Conservation (phyloP, 169 alveolate species). For the Eimeria maxima region DNA sequence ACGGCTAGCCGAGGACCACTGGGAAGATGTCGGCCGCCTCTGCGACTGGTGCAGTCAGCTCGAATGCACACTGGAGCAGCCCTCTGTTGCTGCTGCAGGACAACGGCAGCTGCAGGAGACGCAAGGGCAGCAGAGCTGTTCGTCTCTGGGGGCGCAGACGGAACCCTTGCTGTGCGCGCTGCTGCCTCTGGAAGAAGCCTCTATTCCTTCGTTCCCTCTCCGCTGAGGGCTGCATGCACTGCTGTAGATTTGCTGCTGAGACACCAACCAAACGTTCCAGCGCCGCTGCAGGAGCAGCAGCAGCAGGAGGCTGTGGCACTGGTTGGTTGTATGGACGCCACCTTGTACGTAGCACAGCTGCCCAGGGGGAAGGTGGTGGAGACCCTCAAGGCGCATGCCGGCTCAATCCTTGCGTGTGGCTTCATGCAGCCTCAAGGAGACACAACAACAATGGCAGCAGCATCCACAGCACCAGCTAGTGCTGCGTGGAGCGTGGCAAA, state of each 20-base stretch:
- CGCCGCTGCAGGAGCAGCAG: not conserved
- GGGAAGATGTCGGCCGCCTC: slow-evolving; percentile 13
- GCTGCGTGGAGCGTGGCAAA: slow-evolving; percentile 44
- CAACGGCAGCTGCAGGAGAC: slow-evolving; percentile 10
- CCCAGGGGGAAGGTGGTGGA: slow-evolving; percentile 56
- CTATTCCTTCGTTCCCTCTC: slow-evolving; percentile 31
- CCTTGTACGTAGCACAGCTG: slow-evolving; percentile 46
- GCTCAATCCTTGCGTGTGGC: slow-evolving; percentile 46
- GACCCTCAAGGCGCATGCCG: slow-evolving; percentile 23
- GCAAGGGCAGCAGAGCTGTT: slow-evolving; percentile 16
- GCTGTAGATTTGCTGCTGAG: slow-evolving; percentile 40
- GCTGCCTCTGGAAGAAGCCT: not conserved
- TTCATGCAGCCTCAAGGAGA: slow-evolving; percentile 4
- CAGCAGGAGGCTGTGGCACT: slow-evolving; percentile 18
- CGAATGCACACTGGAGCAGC: slow-evolving; percentile 15
- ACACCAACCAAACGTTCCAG: not conserved
- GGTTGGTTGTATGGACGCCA: slow-evolving; percentile 52
- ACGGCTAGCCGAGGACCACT: not conserved
- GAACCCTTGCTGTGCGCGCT: slow-evolving; percentile 9
- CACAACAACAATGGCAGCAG: slow-evolving; percentile 34
- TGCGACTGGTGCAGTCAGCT: not conserved
- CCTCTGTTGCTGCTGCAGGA: slow-evolving; percentile 45
- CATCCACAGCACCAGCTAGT: slow-evolving; percentile 4
- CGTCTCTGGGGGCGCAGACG: slow-evolving; percentile 53
- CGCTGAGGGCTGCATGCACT: slow-evolving; percentile 56